Base-by-base conservation (phyloP, 129 eudicot genomes). In the Chrysanthemum seticuspe region DNA sequence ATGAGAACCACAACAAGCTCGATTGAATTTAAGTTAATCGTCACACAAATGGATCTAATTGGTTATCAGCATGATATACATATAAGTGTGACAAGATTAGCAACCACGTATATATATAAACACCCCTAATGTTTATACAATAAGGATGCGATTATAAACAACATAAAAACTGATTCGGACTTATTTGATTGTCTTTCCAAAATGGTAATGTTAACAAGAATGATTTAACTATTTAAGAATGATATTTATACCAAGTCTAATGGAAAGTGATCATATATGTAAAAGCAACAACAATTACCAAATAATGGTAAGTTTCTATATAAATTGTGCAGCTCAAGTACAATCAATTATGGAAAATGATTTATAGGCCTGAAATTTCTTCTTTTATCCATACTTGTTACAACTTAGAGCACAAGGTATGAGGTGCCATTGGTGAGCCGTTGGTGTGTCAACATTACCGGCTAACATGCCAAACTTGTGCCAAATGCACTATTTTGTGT, bases 251-350 rank as follows among this genome's bases (percentile, higher is more conserved):
- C 13, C 31, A 44, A 47, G 21, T 61, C 55, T 16, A 53, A 6
- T 4, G 3, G 65, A 29, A 55, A 52, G 34, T 69, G 29, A 69
- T 69, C 74, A 69, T 69, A 21, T 13, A 25, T 23, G 45, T 11
- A 21, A 21, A 67, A 48, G 54, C 3, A 48, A 66, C 44, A 10
- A 12, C 2, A 10, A 61, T 61, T 19, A 47, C 71, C 51, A 61
- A 19, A 12, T 61, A 25, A 61, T 13, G 13, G 23, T 6, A 63
- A 2, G 23, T 47, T 40, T 47, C 36, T 45, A 66, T 8, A 57
- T 12, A n/a, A 31, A 67, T 48, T 48, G 57, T 11, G 14, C 15
- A 68, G 34, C n/a, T 47, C 9, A 65, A 4, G 11, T 13, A 36
- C n/a, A 55, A 29, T 11, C 52, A 54, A 40, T 52, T 52, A 52